These are phyloP conservation scores for Lodderomyces pseudojiufengensis DNA, from an alignment of 1,139 yeast species.

Conservation along the genomic window DNA sequence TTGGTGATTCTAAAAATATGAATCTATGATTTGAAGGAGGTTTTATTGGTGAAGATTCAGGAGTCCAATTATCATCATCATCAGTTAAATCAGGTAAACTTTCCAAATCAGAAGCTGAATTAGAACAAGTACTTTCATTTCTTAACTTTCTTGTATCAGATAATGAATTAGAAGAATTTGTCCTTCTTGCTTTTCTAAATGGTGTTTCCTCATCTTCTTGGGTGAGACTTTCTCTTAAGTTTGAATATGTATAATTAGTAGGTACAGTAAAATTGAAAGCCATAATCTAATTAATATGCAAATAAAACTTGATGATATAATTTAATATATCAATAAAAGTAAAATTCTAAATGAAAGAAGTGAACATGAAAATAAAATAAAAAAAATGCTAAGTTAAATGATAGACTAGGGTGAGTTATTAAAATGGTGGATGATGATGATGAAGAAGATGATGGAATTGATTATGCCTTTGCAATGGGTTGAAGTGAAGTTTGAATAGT, in stretches of 20 bases:
- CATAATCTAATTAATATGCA: slow-evolving; percentile 8
- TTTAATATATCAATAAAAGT: slow-evolving; percentile 1
- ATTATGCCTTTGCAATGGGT: no score
- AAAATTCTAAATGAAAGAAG: neutral
- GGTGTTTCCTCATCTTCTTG: slow-evolving; percentile 5
- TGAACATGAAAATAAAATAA: slow-evolving; percentile 1
- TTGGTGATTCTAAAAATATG: slow-evolving; percentile 7
- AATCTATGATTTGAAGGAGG: slow-evolving; percentile 6
- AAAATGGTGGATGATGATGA: neutral
- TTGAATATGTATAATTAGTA: slow-evolving; percentile 20
- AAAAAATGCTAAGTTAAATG: slow-evolving; percentile 15
- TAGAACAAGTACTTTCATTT: slow-evolving; percentile 2
- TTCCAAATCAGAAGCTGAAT: slow-evolving; percentile 30
- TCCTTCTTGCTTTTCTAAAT: slow-evolving; percentile 16
- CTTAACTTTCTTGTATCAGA: slow-evolving; percentile 10
- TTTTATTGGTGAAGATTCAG: slow-evolving; percentile 25
- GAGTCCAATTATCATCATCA: slow-evolving; percentile 31
- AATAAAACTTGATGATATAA: slow-evolving; percentile 1
- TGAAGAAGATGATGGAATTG: no score
- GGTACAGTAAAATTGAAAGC: slow-evolving; percentile 21
- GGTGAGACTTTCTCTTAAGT: neutral
- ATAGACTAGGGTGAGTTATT: slow-evolving; percentile 27
- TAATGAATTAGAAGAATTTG: slow-evolving; percentile 11
- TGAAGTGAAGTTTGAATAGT: no score
- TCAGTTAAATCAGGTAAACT: slow-evolving; percentile 36